Evolutionary conservation across 345 rosid genomes (phyloP).

Genomic region (Eucalyptus pauciflora): DNA sequence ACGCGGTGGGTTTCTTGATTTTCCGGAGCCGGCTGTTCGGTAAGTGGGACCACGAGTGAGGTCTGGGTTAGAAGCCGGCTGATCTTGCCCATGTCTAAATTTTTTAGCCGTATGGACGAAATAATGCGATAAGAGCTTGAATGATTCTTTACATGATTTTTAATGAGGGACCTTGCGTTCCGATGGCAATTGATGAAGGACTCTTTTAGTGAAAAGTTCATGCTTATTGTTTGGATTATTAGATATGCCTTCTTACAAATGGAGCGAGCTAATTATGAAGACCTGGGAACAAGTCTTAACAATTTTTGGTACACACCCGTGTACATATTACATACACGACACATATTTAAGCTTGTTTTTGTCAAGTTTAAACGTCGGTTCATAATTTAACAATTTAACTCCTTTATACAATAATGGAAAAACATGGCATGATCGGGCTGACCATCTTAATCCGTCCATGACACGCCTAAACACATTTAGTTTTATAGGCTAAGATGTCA

Average conservation of each 20-base stretch:
- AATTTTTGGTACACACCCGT: neutral
- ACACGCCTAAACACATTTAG: neutral
- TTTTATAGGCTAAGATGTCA: neutral
- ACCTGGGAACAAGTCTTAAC: neutral
- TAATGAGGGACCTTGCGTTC: neutral
- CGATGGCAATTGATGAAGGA: neutral
- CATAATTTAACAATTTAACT: neutral
- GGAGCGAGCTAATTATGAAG: neutral
- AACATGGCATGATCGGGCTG: neutral
- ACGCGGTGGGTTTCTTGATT: slow-evolving; percentile 52
- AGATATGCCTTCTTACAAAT: neutral
- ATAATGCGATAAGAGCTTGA: neutral
- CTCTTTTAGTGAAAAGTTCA: neutral
- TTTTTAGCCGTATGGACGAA: neutral
- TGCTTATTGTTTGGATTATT: neutral
- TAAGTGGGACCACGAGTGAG: neutral
- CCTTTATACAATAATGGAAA: neutral
- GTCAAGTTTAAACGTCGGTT: neutral
- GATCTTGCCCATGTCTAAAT: neutral
- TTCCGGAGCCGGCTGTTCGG: slow-evolving; percentile 43
- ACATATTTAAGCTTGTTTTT: neutral
- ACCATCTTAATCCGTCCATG: neutral
- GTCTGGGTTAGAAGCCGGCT: neutral
- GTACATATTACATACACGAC: neutral
- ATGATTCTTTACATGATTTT: neutral